These are phyloP conservation scores for Pleurotus citrinopileatus DNA, from an alignment of 768 basidiomycete genomes.

Conservation along the genomic window DNA sequence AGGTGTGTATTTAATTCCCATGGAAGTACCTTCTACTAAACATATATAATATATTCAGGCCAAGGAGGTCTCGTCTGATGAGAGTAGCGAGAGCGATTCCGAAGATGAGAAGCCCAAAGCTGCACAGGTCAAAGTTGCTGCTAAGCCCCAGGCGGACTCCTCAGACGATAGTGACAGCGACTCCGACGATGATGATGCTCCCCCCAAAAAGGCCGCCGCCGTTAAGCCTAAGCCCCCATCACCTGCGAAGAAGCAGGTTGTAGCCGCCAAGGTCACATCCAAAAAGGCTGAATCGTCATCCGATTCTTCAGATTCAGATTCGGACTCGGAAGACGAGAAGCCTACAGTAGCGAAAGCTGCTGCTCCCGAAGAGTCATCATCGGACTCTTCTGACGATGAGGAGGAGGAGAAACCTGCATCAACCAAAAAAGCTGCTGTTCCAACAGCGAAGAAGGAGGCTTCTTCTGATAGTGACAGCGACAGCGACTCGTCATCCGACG, in stretches of 20 bases:
- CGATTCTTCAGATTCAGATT: slow-evolving; percentile 19
- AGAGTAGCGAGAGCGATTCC: slow-evolving; percentile 42
- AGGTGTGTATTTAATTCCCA: slow-evolving; percentile 14
- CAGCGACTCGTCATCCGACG: slow-evolving; percentile 5
- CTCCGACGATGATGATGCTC: slow-evolving; percentile 20
- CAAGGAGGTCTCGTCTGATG: slow-evolving; percentile 39
- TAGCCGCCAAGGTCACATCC: slow-evolving; percentile 15
- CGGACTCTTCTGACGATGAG: slow-evolving; percentile 17
- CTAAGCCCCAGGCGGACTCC: slow-evolving; percentile 29
- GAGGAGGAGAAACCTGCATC: slow-evolving; percentile 12
- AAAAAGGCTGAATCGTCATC: slow-evolving; percentile 15
- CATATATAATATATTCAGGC: slow-evolving; percentile 13
- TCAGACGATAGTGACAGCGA: slow-evolving; percentile 32
- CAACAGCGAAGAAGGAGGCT: background rate
- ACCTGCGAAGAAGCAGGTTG: slow-evolving; percentile 9
- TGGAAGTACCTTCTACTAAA: slow-evolving; percentile 19
- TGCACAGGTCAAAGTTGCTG: slow-evolving; percentile 40
- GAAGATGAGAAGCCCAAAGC: slow-evolving; percentile 61
- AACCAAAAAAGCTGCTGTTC: background rate
- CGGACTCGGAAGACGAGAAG: slow-evolving; percentile 29
- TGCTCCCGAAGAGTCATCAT: slow-evolving; percentile 1
- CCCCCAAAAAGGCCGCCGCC: slow-evolving; percentile 20
- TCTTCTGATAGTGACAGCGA: background rate
- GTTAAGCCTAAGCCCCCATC: slow-evolving; percentile 11
- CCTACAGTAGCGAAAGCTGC: slow-evolving; percentile 18